Conservation (phyloP, 768 basidiomycete genomes). For the Dioszegia crocea region DNA sequence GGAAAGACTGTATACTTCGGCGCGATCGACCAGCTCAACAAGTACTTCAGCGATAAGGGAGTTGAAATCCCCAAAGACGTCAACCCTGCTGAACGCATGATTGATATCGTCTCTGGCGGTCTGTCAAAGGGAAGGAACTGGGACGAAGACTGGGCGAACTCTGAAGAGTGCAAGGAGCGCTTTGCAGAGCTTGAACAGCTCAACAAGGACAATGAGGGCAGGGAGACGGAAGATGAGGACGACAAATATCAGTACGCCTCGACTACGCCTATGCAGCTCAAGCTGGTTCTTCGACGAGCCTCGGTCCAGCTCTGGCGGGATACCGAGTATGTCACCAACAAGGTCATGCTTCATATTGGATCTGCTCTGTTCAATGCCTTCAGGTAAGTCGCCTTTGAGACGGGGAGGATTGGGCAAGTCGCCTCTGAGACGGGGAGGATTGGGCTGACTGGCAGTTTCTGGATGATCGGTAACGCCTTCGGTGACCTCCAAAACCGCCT, state of each 20-base stretch:
- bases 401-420: constrained; percentile 12
- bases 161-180: constrained; percentile 55
- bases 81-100: constrained; percentile 67
- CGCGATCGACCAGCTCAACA: constrained; percentile 24
- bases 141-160: constrained; percentile 74
- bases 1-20: constrained; percentile 62
- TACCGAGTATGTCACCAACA: constrained; percentile 50
- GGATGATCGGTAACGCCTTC: constrained; percentile 32
- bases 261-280: constrained; percentile 60
- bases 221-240: constrained; percentile 47
- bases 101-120: constrained; percentile 58
- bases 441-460: constrained; percentile 50
- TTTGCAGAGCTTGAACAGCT: constrained; percentile 53
- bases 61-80: constrained; percentile 59
- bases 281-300: constrained; percentile 38
- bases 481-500: constrained; percentile 34
- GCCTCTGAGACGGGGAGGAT: background rate
- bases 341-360: constrained; percentile 45
- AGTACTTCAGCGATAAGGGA: constrained; percentile 69
- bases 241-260: constrained; percentile 54
- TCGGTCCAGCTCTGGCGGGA: constrained; percentile 57
- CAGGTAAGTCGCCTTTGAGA: constrained; percentile 5
- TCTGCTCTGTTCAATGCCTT: constrained; percentile 37
- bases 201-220: constrained; percentile 54
- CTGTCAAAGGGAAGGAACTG: constrained; percentile 72